Base-by-base conservation (phyloP, 306 rosid species). In the Ormosia semicastrata region DNA sequence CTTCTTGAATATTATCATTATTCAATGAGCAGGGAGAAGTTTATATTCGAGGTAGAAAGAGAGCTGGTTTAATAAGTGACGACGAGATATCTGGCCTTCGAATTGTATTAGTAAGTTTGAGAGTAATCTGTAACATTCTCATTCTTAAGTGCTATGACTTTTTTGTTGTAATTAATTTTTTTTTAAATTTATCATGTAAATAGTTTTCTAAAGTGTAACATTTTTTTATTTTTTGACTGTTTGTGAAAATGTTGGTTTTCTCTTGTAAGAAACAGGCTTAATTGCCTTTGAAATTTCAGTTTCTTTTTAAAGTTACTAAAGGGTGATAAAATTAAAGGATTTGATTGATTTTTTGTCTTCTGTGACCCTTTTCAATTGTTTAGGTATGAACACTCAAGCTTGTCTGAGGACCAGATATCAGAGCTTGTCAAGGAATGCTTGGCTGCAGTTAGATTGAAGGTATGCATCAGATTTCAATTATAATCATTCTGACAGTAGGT, bases 201-300 rank as follows among this genome's bases (percentile, higher is more conserved):
- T 87, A 96, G 99, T 96, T 68, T 96, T 96, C 85, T 98, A 96
- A 88, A 96, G 99, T 82, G 99, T 98, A 8, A 98, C 99, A 58
- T 98, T 96, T 41, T 96, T 96, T 91, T 97, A 96, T 87, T 96
- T 98, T 65, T 83, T 96, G 86, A 93, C 94, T 17, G 98, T 96
- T 62, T 95, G 97, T 41, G 98, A 96, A 89, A 96, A 96, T 81
- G 98, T 96, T 76, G 99, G 99, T 86, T 96, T 96, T 83, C 99
- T 92, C 87, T 87, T 96, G 99, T 96, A 92, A 93, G 96, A 75
- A 81, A 76, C 60, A 46, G 39, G 73, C 77, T 72, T 64, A 41
- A 40, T 80, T 66, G 50, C 34, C 60, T 59, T 75, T 82, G 53
- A 56, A 80, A 73, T 83, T 81, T 41, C 43, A 36, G 14, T 71